Evolutionary conservation across 2,329 filamentous ascomycete species (phyloP).

Genomic region (Phaeosphaeriaceae sp.): DNA sequence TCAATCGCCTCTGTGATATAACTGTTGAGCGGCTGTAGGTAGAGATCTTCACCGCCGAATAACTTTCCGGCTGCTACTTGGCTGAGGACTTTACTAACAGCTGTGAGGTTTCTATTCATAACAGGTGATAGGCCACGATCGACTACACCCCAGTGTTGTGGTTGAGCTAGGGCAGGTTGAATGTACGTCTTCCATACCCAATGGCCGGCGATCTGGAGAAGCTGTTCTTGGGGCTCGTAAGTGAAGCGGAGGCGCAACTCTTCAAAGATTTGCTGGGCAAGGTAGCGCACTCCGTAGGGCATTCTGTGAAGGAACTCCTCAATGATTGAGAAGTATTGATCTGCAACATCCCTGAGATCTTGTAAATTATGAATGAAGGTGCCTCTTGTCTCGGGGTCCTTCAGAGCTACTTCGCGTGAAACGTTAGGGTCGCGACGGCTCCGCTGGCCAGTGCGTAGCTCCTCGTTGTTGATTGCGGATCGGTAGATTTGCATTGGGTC

Average conservation of each 20-base stretch:
- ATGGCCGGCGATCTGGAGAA: constrained; percentile 83
- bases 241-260: constrained; percentile 78
- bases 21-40: constrained; percentile 91
- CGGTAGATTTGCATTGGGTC: constrained; percentile 97
- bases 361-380: constrained; percentile 94
- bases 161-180: constrained; percentile 84
- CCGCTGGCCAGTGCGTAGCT: constrained; percentile 85
- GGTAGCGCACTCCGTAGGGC: constrained; percentile 89
- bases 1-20: constrained; percentile 87
- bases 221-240: constrained; percentile 74
- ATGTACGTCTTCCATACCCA: constrained; percentile 97
- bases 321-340: constrained; percentile 82
- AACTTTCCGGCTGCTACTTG: constrained; percentile 88
- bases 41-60: constrained; percentile 94
- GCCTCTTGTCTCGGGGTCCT: constrained; percentile 88
- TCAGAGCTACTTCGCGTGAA: constrained; percentile 90
- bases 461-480: constrained; percentile 95
- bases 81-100: constrained; percentile 88
- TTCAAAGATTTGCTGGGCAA: constrained; percentile 86
- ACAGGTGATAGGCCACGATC: constrained; percentile 87
- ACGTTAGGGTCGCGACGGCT: constrained; percentile 84
- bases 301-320: constrained; percentile 86
- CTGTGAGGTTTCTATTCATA: constrained; percentile 88
- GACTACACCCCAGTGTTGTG: constrained; percentile 90
- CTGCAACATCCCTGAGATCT: constrained; percentile 90